Percentiles rank a stretch among this genome's conserved stretches.
Evolutionary conservation across 2,329 filamentous ascomycete species (phyloP).

Genomic region (Diaporthe australafricana): DNA sequence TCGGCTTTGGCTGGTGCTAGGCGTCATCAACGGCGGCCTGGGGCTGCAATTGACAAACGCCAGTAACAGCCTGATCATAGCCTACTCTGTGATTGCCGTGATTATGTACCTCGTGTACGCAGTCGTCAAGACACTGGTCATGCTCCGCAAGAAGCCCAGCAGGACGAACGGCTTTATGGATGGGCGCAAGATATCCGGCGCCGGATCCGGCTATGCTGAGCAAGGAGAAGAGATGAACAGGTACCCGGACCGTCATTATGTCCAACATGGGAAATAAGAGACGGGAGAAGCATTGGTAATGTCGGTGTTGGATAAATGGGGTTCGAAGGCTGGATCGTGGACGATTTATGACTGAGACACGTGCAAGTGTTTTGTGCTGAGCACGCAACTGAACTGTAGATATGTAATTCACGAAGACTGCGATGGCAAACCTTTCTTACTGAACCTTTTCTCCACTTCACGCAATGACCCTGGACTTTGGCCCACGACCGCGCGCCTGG

Average conservation of each 20-base stretch:
- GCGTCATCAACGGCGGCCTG: slow-evolving; percentile 72
- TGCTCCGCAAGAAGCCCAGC: slow-evolving; percentile 16
- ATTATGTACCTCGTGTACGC: slow-evolving; percentile 61
- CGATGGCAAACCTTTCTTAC: slow-evolving; percentile 1
- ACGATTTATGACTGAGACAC: not conserved
- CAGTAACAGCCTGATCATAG: slow-evolving; percentile 56
- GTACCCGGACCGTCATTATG: slow-evolving; percentile 1
- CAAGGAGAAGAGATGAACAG: slow-evolving; percentile 27
- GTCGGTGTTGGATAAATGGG: not conserved
- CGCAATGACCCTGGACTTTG: not conserved
- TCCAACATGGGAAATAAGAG: slow-evolving; percentile 7
- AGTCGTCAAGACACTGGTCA: slow-evolving; percentile 44
- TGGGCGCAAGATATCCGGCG: slow-evolving; percentile 17
- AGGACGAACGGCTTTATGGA: not conserved
- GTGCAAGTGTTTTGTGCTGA: not conserved
- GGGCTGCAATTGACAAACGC: slow-evolving; percentile 64
- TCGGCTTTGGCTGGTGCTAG: slow-evolving; percentile 66
- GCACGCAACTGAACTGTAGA: not conserved
- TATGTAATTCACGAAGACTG: not conserved
- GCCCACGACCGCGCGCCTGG: not conserved
- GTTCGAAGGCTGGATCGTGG: not conserved
- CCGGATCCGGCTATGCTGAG: slow-evolving; percentile 25
- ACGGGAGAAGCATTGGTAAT: not conserved
- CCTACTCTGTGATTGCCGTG: slow-evolving; percentile 67
- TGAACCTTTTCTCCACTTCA: not conserved